Base-by-base conservation (phyloP, 129 eudicot species). In the Dittrichia graveolens region DNA sequence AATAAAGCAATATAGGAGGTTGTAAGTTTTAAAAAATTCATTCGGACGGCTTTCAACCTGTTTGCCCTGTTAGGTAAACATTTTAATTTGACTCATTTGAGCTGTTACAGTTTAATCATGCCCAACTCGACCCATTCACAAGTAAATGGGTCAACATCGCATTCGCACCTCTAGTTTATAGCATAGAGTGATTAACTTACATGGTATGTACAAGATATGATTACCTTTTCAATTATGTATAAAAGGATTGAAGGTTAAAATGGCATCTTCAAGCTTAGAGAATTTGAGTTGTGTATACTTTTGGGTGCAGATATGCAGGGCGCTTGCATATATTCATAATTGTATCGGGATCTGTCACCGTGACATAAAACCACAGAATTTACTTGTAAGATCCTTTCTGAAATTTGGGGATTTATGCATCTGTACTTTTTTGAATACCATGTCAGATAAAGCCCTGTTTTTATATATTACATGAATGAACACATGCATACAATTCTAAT, bases 311-410 rank as follows among this genome's bases (percentile, higher is more conserved):
- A 95, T 95, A 73, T 95, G 99, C 84, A 82, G 99, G 83, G 99
- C 96, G 41, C 96, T 95, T 78, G 97, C 97, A 5, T 95, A 95
- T 75, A 88, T 91, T 39, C 99, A 95, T 63, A 88, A 91, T 69
- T 90, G 94, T 72, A 83, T 91, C 38, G 96, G 97, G 50, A 88
- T 95, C 12, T 95, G 99, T 62, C 99, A 95, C 81, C 97, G 97
- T 76, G 99, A 95, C 81, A 95, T 95, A 69, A 95, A 95, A 83
- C 99, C 99, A 19, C 99, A 95, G 67, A 95, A 95, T 80, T 78
- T 95, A 71, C 88, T 91, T 78, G 99, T 95, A 86, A 88, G 90
- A 75, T 69, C 49, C 46, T 82, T 68, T 61, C 40, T 6, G 0
- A 34, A 52, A 38, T 31, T 40, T 76, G 16, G 46, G 64, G 45